Conservation (phyloP, 176 grass and related monocot species). For the Avena eriantha region DNA sequence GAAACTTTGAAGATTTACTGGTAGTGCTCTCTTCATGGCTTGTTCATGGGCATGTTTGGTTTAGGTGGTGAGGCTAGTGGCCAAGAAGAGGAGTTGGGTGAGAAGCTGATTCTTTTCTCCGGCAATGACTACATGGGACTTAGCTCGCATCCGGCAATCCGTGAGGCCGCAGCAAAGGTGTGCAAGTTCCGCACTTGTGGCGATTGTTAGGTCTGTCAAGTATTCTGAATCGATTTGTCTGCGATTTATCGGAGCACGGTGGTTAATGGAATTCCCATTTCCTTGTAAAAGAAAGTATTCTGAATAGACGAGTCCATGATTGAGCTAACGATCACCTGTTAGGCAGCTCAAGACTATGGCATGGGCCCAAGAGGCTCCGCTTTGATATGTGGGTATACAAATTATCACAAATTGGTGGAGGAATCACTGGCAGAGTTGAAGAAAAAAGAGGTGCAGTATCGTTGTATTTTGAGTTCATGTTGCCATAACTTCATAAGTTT, state of each 20-base stretch:
- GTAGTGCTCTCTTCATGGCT: background rate
- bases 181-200: background rate
- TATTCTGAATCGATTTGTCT: background rate
- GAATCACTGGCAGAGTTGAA: conserved; percentile 68
- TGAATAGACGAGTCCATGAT: background rate
- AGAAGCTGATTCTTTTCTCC: conserved; percentile 80
- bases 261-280: too few relatives aligned
- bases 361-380: conserved; percentile 95
- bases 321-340: conserved; percentile 22
- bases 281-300: too few relatives aligned
- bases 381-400: conserved; percentile 78
- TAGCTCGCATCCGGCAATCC: conserved; percentile 77
- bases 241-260: too few relatives aligned
- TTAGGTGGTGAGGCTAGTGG: conserved; percentile 55
- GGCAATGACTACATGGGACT: conserved; percentile 90
- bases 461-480: background rate
- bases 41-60: conserved; percentile 35
- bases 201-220: background rate
- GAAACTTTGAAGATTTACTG: background rate
- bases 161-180: conserved; percentile 67
- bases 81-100: conserved; percentile 41
- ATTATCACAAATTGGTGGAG: conserved; percentile 80
- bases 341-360: conserved; percentile 77
- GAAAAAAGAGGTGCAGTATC: conserved; percentile 60
- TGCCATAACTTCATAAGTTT: background rate